Evolutionary conservation across 2,329 filamentous ascomycete genomes (phyloP).

Genomic region (Fusarium duplospermum): DNA sequence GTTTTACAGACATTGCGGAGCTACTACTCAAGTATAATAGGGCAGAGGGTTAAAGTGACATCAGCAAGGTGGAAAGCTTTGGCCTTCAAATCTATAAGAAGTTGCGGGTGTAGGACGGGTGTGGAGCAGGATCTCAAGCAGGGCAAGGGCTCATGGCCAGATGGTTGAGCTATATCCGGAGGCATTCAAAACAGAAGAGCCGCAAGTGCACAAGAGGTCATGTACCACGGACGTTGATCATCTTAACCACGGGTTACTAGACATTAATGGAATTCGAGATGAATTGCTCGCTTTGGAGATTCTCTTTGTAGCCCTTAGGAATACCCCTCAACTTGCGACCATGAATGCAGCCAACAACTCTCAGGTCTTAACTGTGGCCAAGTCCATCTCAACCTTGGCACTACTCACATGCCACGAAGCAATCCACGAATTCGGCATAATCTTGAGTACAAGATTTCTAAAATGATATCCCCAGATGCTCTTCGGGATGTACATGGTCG

Average conservation of each 20-base stretch:
- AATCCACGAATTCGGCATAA: neutral
- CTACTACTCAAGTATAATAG: neutral
- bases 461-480: neutral
- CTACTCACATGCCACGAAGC: neutral
- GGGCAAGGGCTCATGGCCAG: neutral
- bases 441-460: neutral
- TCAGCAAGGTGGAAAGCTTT: neutral
- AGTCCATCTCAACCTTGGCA: neutral
- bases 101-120: neutral
- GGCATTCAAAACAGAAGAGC: neutral
- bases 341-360: neutral
- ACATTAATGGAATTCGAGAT: neutral
- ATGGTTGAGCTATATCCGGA: neutral
- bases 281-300: neutral
- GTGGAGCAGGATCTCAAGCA: neutral
- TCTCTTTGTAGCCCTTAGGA: accelerated
- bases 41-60: neutral
- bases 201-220: neutral
- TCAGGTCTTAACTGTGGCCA: neutral
- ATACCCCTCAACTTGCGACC: neutral
- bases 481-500: neutral
- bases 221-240: too few relatives aligned
- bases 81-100: neutral
- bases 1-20: neutral
- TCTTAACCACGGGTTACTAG: neutral